Evolutionary conservation across 768 basidiomycete genomes (phyloP).

Genomic region (Lactarius deliciosus): DNA sequence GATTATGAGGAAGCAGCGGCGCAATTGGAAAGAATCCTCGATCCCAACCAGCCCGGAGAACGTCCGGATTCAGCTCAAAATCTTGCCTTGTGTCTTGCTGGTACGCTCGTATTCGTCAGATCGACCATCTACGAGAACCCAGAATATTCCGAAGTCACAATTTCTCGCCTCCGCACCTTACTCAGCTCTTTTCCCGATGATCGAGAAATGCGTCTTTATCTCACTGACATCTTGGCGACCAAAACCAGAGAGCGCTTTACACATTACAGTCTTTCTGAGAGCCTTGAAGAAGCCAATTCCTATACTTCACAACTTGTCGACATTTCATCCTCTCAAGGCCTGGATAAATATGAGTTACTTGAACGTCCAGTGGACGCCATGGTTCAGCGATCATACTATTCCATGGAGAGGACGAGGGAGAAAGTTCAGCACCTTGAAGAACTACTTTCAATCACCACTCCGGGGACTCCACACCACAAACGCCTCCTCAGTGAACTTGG

Average conservation of each 20-base stretch:
- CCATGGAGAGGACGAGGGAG: background rate
- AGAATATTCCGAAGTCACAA: conserved; percentile 7
- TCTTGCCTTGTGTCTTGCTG: background rate
- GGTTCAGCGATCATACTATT: no score
- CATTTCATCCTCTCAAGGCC: background rate
- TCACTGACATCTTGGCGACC: background rate
- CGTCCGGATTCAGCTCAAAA: background rate
- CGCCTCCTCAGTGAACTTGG: background rate
- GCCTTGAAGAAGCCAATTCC: conserved; percentile 4
- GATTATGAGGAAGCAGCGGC: conserved; percentile 17
- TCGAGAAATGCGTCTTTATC: no score
- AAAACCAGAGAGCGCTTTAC: background rate
- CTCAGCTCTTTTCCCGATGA: background rate
- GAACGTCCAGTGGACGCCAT: background rate
- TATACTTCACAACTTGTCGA: background rate
- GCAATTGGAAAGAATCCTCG: background rate
- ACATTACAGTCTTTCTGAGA: background rate
- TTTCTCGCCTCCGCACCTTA: background rate
- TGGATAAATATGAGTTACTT: background rate
- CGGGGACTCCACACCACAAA: background rate
- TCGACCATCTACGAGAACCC: conserved; percentile 8
- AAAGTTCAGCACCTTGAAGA: background rate
- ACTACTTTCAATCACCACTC: background rate
- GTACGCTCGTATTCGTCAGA: background rate
- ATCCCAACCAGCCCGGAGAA: background rate